These are phyloP conservation scores for Xanthoconium stramineum DNA, from an alignment of 768 basidiomycete genomes.

Conservation along the genomic window DNA sequence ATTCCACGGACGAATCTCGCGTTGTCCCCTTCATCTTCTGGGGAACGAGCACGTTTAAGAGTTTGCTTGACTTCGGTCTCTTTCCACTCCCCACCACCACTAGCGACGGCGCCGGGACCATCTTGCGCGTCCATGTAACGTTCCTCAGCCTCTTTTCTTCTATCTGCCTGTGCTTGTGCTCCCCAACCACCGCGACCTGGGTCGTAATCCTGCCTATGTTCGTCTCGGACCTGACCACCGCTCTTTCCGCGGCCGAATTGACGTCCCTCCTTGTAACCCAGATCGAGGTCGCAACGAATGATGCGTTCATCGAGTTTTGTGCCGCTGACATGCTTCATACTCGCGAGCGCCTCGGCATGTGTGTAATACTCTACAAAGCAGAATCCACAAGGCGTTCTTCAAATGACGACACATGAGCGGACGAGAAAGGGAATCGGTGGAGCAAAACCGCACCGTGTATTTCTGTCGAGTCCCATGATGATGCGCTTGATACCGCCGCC, in stretches of 20 bases:
- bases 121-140: conserved; percentile 81
- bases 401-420: conserved; percentile 8
- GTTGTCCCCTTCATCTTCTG: conserved; percentile 70
- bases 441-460: conserved; percentile 60
- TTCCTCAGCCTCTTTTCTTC: conserved; percentile 80
- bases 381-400: conserved; percentile 88
- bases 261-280: conserved; percentile 93
- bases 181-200: conserved; percentile 95
- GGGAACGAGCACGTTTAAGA: conserved; percentile 72
- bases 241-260: conserved; percentile 98
- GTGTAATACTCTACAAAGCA: conserved; percentile 98
- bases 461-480: conserved; percentile 91
- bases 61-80: conserved; percentile 48
- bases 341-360: conserved; percentile 87
- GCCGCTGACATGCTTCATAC: conserved; percentile 93
- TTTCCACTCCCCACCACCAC: conserved; percentile 86
- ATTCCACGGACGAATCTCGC: conserved; percentile 48
- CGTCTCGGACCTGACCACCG: conserved; percentile 95
- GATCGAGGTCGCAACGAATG: conserved; percentile 95
- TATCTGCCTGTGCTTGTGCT: conserved; percentile 78
- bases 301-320: conserved; percentile 98
- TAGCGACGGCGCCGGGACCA: conserved; percentile 75
- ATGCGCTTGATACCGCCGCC: conserved; percentile 90
- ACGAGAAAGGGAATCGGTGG: not conserved
- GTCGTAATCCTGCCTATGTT: conserved; percentile 96